Conservation (phyloP, 1,139 yeast species). For the Hyphopichia khmerensis region DNA sequence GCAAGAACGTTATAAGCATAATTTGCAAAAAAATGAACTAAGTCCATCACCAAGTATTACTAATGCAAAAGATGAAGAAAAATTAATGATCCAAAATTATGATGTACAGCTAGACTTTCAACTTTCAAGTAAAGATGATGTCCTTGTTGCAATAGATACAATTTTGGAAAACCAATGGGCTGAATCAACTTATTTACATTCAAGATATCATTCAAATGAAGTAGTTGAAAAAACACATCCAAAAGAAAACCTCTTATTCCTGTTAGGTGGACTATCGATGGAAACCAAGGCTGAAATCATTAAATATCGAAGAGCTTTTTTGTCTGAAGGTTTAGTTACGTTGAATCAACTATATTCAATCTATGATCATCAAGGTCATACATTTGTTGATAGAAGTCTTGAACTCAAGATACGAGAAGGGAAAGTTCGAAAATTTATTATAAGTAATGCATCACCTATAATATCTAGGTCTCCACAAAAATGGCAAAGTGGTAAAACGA, state of each 20-base stretch:
- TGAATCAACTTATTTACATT: constrained; percentile 28
- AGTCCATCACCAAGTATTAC: constrained; percentile 2
- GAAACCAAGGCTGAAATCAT: constrained; percentile 37
- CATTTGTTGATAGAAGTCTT: constrained; percentile 43
- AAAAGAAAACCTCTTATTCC: constrained; percentile 31
- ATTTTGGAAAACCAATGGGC: constrained; percentile 41
- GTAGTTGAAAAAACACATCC: constrained; percentile 10
- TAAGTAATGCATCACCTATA: constrained; percentile 47
- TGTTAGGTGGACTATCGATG: constrained; percentile 34
- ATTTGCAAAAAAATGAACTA: constrained; percentile 8
- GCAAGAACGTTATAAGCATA: constrained; percentile 22
- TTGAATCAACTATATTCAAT: constrained; percentile 41
- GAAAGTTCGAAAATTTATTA: constrained; percentile 35
- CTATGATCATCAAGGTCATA: constrained; percentile 39
- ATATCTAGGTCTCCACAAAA: constrained; percentile 37
- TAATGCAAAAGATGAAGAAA: constrained; percentile 8
- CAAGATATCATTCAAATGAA: constrained; percentile 17
- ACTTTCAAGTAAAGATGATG: constrained; percentile 28
- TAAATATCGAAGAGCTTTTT: constrained; percentile 28
- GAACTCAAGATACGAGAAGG: constrained; percentile 38
- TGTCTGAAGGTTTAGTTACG: constrained; percentile 38
- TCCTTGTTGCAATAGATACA: constrained; percentile 33
- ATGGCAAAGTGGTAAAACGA: constrained; percentile 33
- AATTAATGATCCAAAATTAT: constrained; percentile 28
- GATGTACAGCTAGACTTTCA: constrained; percentile 43